These are phyloP conservation scores for Solanum sejunctum DNA, from an alignment of 257 asterid species.

Conservation along the genomic window DNA sequence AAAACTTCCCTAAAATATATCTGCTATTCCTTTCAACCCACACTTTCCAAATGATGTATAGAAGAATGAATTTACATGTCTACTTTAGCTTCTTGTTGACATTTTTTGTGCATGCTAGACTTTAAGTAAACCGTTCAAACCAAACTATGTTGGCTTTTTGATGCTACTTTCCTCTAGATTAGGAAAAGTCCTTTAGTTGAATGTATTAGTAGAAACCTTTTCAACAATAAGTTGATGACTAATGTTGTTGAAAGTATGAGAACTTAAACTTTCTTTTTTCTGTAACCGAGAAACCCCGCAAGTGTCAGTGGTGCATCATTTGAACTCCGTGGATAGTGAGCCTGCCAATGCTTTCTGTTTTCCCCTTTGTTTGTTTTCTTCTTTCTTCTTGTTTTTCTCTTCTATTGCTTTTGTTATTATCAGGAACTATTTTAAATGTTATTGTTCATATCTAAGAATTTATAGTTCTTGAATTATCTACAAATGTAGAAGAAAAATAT, in stretches of 20 bases:
- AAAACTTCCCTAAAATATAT: neutral
- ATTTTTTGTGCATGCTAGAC: neutral
- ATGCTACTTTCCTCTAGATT: neutral
- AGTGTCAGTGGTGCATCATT: neutral
- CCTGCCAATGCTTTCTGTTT: neutral
- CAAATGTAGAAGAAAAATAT: neutral
- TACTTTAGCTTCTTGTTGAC: neutral
- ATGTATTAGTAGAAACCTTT: neutral
- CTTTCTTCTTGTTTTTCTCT: neutral
- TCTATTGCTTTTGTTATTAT: neutral
- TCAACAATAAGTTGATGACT: neutral
- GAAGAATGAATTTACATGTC: neutral
- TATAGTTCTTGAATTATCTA: neutral
- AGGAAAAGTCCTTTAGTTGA: neutral
- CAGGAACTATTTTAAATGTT: neutral
- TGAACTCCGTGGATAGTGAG: neutral
- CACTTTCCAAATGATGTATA: neutral
- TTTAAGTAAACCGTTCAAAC: neutral
- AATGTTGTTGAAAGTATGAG: neutral
- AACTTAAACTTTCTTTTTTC: neutral
- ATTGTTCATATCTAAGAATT: neutral
- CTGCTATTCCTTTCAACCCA: neutral
- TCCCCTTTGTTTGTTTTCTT: neutral
- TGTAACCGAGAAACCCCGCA: neutral
- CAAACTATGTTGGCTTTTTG: neutral